Conservation (phyloP, 2,329 filamentous ascomycete species). For the Monosporascus sp. region DNA sequence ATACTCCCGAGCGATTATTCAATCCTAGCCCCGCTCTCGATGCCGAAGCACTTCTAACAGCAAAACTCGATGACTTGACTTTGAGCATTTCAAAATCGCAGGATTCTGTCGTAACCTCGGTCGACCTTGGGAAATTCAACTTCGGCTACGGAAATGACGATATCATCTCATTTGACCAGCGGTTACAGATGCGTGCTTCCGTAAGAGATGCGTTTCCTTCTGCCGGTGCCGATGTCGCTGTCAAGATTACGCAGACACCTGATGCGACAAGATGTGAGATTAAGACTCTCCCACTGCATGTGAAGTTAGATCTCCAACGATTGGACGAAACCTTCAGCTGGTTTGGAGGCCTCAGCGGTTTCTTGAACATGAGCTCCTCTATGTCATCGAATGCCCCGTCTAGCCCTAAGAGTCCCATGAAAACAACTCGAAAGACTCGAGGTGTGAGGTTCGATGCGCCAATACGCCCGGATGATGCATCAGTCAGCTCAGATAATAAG, state of each 20-base stretch:
- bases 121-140: constrained; percentile 52
- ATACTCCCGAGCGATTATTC: constrained; percentile 42
- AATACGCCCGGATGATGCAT: constrained; percentile 43
- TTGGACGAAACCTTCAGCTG: constrained; percentile 83
- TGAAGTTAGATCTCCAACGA: constrained; percentile 71
- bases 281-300: constrained; percentile 68
- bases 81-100: constrained; percentile 24
- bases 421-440: constrained; percentile 38
- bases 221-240: constrained; percentile 51
- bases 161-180: constrained; percentile 58
- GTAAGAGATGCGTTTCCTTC: constrained; percentile 54
- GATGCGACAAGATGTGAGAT: constrained; percentile 54
- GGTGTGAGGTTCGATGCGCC: constrained; percentile 56
- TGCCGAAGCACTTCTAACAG: constrained; percentile 48
- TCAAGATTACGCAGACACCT: constrained; percentile 44
- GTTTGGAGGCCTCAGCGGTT: constrained; percentile 87
- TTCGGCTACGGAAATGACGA: constrained; percentile 60
- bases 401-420: constrained; percentile 30
- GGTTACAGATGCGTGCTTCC: constrained; percentile 53
- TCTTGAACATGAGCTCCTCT: constrained; percentile 82
- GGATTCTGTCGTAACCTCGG: constrained; percentile 27
- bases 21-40: constrained; percentile 35
- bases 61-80: constrained; percentile 41
- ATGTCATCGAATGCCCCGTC: constrained; percentile 68
- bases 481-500: constrained; percentile 54